Conservation (phyloP, 345 rosid species). For the Odontarrhena argentea region DNA sequence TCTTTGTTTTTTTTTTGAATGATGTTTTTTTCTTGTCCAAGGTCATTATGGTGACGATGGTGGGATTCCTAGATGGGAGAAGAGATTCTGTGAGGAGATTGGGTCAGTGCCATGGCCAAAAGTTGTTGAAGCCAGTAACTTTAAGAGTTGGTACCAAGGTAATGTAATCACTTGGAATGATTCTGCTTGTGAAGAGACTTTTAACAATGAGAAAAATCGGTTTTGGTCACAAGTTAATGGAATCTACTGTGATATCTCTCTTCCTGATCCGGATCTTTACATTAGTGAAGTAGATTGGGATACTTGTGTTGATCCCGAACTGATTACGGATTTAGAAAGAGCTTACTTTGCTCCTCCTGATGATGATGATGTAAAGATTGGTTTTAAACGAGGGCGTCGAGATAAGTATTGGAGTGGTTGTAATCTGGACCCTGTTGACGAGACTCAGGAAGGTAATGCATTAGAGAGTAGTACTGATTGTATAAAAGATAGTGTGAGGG, state of each 20-base stretch:
- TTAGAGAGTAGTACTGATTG: slow-evolving; percentile 33
- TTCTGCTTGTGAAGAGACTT: slow-evolving; percentile 80
- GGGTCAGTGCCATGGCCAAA: slow-evolving; percentile 78
- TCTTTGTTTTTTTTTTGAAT: not conserved
- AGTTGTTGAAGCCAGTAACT: slow-evolving; percentile 53
- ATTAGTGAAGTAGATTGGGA: slow-evolving; percentile 71
- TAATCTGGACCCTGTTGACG: slow-evolving; percentile 36
- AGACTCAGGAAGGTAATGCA: slow-evolving; percentile 45
- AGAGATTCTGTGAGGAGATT: slow-evolving; percentile 63
- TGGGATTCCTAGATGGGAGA: slow-evolving; percentile 73
- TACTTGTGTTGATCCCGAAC: slow-evolving; percentile 61
- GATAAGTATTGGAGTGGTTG: slow-evolving; percentile 31
- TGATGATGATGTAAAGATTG: slow-evolving; percentile 38
- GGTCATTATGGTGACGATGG: slow-evolving; percentile 45
- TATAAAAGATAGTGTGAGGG: slow-evolving; percentile 34
- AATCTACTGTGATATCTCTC: slow-evolving; percentile 48
- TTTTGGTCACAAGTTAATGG: slow-evolving; percentile 73
- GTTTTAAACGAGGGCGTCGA: slow-evolving; percentile 32
- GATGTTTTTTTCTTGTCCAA: not conserved
- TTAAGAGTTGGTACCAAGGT: slow-evolving; percentile 48
- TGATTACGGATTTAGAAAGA: slow-evolving; percentile 59
- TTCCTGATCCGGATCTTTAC: slow-evolving; percentile 71
- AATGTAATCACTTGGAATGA: slow-evolving; percentile 72
- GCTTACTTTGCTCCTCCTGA: slow-evolving; percentile 56
- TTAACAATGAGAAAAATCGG: slow-evolving; percentile 63